A percentile compares a stretch with the other conserved stretches of the same genome.
Evolutionary conservation across 164 flowering plant species (phyloP).

Genomic region (Chloranthus sessilifolius): DNA sequence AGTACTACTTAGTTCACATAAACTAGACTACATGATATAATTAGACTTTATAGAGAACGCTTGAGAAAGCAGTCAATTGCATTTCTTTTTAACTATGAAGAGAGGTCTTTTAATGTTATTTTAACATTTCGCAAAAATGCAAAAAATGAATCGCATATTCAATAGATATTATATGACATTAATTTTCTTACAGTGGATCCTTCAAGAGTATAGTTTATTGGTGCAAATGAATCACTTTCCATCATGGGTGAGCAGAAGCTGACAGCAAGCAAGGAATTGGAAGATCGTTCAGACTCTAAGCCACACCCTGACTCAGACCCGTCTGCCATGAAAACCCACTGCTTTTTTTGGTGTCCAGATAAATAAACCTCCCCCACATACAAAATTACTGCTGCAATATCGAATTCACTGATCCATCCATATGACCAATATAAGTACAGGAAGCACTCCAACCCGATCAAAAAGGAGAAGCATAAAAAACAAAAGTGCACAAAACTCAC

Average conservation of each 20-base stretch:
- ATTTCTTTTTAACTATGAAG: too few species aligned
- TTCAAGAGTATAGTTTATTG: conserved; percentile 47
- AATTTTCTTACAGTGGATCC: conserved; percentile 65
- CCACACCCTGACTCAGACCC: conserved; percentile 34
- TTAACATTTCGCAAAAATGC: too few species aligned
- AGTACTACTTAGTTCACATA: too few species aligned
- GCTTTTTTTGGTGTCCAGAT: conserved; percentile 58
- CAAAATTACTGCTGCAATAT: conserved; percentile 68
- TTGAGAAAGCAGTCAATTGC: too few species aligned
- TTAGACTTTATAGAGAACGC: too few species aligned
- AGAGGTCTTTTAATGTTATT: too few species aligned
- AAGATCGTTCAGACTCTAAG: conserved; percentile 26
- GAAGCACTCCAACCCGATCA: not conserved
- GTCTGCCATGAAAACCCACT: conserved; percentile 94
- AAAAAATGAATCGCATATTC: too few species aligned
- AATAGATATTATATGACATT: too few species aligned
- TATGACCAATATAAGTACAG: conserved; percentile 13
- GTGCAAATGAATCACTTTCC: conserved; percentile 43
- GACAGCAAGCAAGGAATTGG: conserved; percentile 70
- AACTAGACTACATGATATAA: too few species aligned
- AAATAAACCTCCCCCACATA: conserved; percentile 67
- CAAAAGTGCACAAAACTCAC: conserved; percentile 24
- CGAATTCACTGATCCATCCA: conserved; percentile 69
- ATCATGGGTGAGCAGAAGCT: conserved; percentile 49
- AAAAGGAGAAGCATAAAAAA: conserved; percentile 13